Conservation (phyloP, 2,329 filamentous ascomycete species). For the Chaetomium strumarium region DNA sequence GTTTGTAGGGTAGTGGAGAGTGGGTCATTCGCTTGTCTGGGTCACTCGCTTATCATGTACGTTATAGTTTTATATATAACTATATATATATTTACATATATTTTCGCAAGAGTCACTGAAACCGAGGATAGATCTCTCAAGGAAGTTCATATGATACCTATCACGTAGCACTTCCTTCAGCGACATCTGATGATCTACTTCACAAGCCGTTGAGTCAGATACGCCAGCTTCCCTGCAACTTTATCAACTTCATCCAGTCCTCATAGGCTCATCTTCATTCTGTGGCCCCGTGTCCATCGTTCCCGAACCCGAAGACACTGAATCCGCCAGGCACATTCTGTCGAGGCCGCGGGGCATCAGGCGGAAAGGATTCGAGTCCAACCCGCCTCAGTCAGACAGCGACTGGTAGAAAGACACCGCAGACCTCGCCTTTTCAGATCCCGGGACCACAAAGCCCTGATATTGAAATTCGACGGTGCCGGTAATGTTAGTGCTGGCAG, state of each 20-base stretch:
- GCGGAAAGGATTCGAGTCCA: neutral
- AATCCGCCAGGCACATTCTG: neutral
- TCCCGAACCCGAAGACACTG: neutral
- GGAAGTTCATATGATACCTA: no score
- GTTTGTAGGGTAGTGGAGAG: no score
- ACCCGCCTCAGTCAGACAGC: neutral
- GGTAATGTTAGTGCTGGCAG: neutral
- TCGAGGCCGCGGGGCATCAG: neutral
- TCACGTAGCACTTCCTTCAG: no score
- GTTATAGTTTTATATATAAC: no score
- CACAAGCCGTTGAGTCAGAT: neutral
- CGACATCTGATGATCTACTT: no score
- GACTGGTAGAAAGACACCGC: neutral
- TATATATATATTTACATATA: no score
- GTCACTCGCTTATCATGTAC: no score
- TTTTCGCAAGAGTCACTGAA: no score
- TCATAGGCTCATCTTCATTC: neutral
- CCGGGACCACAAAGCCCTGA: neutral
- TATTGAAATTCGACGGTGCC: neutral
- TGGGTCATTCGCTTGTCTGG: no score
- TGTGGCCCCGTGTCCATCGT: neutral
- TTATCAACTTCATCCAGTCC: neutral
- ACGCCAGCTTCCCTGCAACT: conserved; percentile 1
- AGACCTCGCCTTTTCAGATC: neutral
- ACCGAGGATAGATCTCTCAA: no score